Conservation (phyloP, 805 yeast species). For the Yamadazyma tumulicola region DNA sequence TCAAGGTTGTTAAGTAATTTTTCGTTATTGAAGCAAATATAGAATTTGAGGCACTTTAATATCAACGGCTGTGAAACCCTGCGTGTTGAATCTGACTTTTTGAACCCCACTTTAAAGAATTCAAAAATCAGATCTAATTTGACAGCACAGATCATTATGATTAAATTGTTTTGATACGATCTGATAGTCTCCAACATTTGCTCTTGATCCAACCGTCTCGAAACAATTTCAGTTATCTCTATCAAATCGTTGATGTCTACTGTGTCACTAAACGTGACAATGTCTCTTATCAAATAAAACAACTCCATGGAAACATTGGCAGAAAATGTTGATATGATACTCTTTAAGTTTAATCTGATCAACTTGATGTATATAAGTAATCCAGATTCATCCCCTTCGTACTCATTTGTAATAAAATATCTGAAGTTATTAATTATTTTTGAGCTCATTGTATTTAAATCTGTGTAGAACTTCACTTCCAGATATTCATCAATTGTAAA, state of each 20-base stretch:
- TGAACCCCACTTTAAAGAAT: background rate
- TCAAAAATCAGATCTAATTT: conserved; percentile 4
- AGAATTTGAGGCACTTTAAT: conserved; percentile 4
- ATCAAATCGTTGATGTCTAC: conserved; percentile 1
- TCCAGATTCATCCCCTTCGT: conserved; percentile 10
- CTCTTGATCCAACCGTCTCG: background rate
- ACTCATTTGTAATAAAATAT: conserved; percentile 14
- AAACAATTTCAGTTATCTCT: conserved; percentile 1
- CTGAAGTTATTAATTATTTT: conserved; percentile 11
- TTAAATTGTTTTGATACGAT: conserved; percentile 2
- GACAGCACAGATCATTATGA: conserved; percentile 6
- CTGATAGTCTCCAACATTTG: background rate
- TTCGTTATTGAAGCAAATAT: conserved; percentile 9
- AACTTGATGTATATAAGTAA: conserved; percentile 6
- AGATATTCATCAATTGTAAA: conserved; percentile 1
- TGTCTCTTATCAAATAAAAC: conserved; percentile 9
- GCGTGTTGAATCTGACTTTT: background rate
- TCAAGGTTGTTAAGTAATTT: conserved; percentile 2
- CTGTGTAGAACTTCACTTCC: conserved; percentile 1
- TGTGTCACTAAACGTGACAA: conserved; percentile 12
- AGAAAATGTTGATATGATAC: conserved; percentile 1
- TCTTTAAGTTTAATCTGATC: conserved; percentile 4
- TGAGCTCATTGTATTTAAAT: conserved; percentile 2
- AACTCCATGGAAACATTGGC: background rate
- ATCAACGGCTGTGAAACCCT: no score